A percentile compares a stretch with the other conserved stretches of the same genome.
Evolutionary conservation across 2,329 filamentous ascomycete species (phyloP).

Genomic region (Teratosphaeria nubilosa): DNA sequence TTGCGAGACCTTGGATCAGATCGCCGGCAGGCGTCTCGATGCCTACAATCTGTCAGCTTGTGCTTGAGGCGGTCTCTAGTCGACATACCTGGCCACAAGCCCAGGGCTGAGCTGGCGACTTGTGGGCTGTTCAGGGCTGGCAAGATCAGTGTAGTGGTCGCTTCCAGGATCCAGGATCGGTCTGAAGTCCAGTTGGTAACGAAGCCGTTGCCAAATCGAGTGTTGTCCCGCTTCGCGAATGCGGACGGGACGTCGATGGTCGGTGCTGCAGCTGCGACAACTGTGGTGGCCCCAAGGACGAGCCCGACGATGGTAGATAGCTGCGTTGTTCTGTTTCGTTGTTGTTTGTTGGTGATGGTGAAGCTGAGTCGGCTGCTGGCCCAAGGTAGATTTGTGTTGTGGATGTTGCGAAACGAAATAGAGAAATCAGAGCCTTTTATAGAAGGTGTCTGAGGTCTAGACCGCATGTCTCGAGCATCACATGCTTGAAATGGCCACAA

Average conservation of each 20-base stretch:
- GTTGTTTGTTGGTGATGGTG: neutral
- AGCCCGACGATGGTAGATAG: neutral
- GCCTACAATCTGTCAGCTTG: neutral
- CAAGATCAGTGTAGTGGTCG: constrained; percentile 36
- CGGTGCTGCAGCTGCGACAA: neutral
- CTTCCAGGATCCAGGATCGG: constrained; percentile 34
- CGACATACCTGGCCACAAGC: constrained; percentile 40
- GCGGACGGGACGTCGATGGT: neutral
- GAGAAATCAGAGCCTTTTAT: neutral
- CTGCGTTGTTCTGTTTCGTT: neutral
- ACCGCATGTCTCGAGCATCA: too few relatives aligned
- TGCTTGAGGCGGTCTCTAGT: neutral
- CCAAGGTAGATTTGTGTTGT: neutral
- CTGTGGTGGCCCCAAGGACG: neutral
- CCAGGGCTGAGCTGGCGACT: constrained; percentile 24
- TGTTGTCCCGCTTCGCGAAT: neutral
- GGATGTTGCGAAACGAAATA: neutral
- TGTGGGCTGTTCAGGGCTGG: constrained; percentile 30
- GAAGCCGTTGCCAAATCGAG: constrained; percentile 16
- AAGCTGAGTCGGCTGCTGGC: neutral
- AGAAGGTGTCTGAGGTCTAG: too few relatives aligned
- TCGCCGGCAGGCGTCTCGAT: constrained; percentile 35
- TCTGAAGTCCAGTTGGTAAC: constrained; percentile 35
- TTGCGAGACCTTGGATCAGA: constrained; percentile 38
- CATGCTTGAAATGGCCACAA: too few relatives aligned